Base-by-base conservation (phyloP, 2,329 filamentous ascomycete species). In the Ophiostoma himal-ulmi region DNA sequence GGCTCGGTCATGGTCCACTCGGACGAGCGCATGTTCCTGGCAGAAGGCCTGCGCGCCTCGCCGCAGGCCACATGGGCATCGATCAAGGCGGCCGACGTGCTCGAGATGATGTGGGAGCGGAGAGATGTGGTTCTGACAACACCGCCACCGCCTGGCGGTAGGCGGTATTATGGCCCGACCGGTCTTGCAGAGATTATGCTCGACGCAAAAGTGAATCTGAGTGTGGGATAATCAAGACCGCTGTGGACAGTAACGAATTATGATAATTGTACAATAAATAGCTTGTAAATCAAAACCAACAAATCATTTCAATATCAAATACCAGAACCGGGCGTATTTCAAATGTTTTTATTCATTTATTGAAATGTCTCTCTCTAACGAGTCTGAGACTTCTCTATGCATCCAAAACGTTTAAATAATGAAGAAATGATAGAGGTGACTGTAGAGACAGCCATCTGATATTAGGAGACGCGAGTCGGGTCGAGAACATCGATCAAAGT, bases 91-190 rank as follows among this genome's bases (percentile, higher is more conserved):
- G 72, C 74, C 36, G 71, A 73, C 30, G 20, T 75, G 65, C 67
- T 75, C 14, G 67, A 73, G 48, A 34, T 34, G 67, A 65, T 75
- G 39, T 75, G 74, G 74, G 37, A 41, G n/a, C 68, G 71, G 7
- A 52, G 69, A 0, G 72, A 72, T 44, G 48, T 17, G 3, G 37
- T 11, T 10, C 17, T 30, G 48, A 22, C 39, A 8, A 44, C 66
- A 44, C 14, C 44, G 20, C 6, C 44, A 14, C 13, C 17, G 8
- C 20, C 41, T 36, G 26, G 37, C 60, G 30, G 65, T 14, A 22
- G 62, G 11, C 37, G 36, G 26, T 73, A 73, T 60, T 73, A 70
- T 44, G 72, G 72, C 0, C 72, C 72, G 34, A 69, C 67, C 36
- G 72, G 72, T 0, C 67, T 73, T 14, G 72, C 70, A 1, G 69